These are phyloP conservation scores for Penicillium concentricum DNA, from an alignment of 2,329 filamentous ascomycete genomes.

Conservation along the genomic window DNA sequence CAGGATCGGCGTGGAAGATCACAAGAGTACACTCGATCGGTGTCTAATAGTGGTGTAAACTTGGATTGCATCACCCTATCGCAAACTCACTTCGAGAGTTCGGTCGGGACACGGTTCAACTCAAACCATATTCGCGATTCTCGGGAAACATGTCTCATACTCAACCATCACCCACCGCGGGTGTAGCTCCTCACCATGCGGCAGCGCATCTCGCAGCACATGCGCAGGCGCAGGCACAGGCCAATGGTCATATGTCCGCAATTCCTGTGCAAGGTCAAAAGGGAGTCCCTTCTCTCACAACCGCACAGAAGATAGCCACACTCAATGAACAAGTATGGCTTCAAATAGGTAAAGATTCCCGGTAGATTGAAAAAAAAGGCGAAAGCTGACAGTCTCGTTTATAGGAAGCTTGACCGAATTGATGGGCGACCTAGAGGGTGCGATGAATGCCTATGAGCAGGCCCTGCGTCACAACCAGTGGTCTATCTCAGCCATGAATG, in stretches of 20 bases:
- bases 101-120: slow-evolving; percentile 22
- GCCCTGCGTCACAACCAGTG: slow-evolving; percentile 83
- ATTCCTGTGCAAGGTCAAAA: slow-evolving; percentile 53
- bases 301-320: slow-evolving; percentile 71
- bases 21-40: neutral
- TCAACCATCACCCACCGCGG: slow-evolving; percentile 76
- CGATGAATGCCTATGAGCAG: slow-evolving; percentile 85
- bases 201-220: slow-evolving; percentile 33
- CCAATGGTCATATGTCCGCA: slow-evolving; percentile 59
- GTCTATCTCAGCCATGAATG: slow-evolving; percentile 89
- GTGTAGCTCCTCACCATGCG: slow-evolving; percentile 63
- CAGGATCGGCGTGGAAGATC: neutral
- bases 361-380: neutral
- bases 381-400: slow-evolving; percentile 15
- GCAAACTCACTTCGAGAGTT: slow-evolving; percentile 15
- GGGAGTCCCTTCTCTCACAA: slow-evolving; percentile 59
- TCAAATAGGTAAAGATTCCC: slow-evolving; percentile 70
- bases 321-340: slow-evolving; percentile 91
- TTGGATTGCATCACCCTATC: slow-evolving; percentile 36
- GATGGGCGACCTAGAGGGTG: slow-evolving; percentile 83
- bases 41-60: neutral
- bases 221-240: slow-evolving; percentile 20
- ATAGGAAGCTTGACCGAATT: slow-evolving; percentile 81
- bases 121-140: slow-evolving; percentile 10
- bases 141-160: slow-evolving; percentile 66